These are phyloP conservation scores for Clavulina sp. DNA, from an alignment of 768 basidiomycete genomes.

Conservation along the genomic window DNA sequence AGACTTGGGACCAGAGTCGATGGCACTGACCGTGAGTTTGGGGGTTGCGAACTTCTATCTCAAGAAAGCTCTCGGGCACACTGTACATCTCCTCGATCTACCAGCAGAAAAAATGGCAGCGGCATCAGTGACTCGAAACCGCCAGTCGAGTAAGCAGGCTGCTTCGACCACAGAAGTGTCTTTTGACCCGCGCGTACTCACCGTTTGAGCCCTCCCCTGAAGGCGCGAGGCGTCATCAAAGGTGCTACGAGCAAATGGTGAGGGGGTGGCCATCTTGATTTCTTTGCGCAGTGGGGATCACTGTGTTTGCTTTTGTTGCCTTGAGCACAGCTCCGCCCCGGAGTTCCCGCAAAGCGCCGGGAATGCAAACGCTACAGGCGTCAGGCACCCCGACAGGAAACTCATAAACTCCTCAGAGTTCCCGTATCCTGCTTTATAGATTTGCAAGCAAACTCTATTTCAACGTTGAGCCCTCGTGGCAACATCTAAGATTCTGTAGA, in stretches of 20 bases:
- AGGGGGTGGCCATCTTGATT: slow-evolving; percentile 6
- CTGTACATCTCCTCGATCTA: slow-evolving; percentile 98
- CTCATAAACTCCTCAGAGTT: too few relatives aligned
- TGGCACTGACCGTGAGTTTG: slow-evolving; percentile 68
- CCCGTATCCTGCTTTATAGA: too few relatives aligned
- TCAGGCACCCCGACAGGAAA: too few relatives aligned
- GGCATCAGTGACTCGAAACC: neutral
- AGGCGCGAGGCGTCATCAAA: slow-evolving; percentile 8
- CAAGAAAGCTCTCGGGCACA: slow-evolving; percentile 89
- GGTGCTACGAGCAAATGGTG: slow-evolving; percentile 10
- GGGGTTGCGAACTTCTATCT: slow-evolving; percentile 93
- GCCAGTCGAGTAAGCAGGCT: neutral
- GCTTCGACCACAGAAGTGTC: neutral
- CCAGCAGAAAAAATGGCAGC: slow-evolving; percentile 9
- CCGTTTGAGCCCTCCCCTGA: slow-evolving; percentile 8
- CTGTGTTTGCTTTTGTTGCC: too few relatives aligned
- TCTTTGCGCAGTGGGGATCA: too few relatives aligned
- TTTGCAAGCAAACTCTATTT: too few relatives aligned
- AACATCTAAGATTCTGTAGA: too few relatives aligned
- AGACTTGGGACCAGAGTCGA: slow-evolving; percentile 12
- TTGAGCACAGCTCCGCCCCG: too few relatives aligned
- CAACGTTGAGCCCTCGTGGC: too few relatives aligned
- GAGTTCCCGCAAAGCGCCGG: too few relatives aligned
- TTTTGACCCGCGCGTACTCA: slow-evolving; percentile 3
- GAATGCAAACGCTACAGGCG: too few relatives aligned